phyloP scores from a whole-genome alignment of 495 filamentous ascomycete species.

The Thermothielavioides terrestris region DNA sequence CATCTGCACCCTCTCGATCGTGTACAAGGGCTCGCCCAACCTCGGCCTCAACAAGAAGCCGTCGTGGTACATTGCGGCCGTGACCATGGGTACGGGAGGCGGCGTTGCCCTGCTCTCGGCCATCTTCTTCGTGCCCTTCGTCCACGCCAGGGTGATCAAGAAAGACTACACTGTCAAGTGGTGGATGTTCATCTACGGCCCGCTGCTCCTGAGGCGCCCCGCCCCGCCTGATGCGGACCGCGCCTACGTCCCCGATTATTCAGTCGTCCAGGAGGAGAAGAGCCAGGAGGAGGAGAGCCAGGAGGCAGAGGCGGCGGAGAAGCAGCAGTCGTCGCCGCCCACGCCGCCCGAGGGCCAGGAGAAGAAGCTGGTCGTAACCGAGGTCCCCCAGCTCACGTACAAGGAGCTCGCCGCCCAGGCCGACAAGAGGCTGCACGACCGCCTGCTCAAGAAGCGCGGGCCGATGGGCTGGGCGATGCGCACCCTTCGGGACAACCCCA shows the following conservation, averaged over 20 bases:
- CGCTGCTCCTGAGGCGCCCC: slow-evolving; percentile 45
- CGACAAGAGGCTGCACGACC: slow-evolving; percentile 42
- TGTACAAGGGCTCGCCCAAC: slow-evolving; percentile 44
- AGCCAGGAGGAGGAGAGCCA: slow-evolving; percentile 25
- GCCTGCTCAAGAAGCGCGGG: slow-evolving; percentile 47
- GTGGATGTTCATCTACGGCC: slow-evolving; percentile 51
- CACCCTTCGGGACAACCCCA: slow-evolving; percentile 56
- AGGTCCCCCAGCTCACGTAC: slow-evolving; percentile 43
- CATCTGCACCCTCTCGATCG: slow-evolving; percentile 58
- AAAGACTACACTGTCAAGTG: slow-evolving; percentile 49
- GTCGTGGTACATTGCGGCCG: slow-evolving; percentile 39
- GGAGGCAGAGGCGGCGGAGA: no score
- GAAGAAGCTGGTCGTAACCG: slow-evolving; percentile 35
- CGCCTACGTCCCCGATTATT: slow-evolving; percentile 36
- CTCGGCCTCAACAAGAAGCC: slow-evolving; percentile 40
- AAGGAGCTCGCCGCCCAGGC: slow-evolving; percentile 46
- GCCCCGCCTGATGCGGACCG: slow-evolving; percentile 30
- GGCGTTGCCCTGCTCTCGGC: slow-evolving; percentile 44
- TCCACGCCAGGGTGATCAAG: slow-evolving; percentile 50
- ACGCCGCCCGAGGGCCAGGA: slow-evolving; percentile 25
- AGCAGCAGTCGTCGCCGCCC: no score
- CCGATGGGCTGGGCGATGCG: slow-evolving; percentile 68
- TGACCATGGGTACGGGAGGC: slow-evolving; percentile 50
- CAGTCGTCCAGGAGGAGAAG: slow-evolving; percentile 49
- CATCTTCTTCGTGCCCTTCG: slow-evolving; percentile 57